Base-by-base conservation (phyloP, 257 asterid genomes). In the Solanum sparsipilum region DNA sequence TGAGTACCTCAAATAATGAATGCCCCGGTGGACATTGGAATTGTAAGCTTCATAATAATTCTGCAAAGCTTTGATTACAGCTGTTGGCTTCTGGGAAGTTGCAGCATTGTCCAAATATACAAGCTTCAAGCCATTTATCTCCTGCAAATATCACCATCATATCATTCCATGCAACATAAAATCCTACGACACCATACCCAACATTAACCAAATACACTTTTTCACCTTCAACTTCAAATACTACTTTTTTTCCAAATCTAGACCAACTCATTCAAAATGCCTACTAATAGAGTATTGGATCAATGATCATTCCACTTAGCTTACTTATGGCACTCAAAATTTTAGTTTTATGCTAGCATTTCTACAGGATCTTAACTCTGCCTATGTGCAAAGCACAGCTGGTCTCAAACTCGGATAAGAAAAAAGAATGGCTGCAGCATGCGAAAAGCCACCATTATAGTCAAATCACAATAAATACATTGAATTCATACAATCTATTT, bases 81-180 rank as follows among this genome's bases (percentile, higher is more conserved):
- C 93, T 65, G 81, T 88, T 41, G 99, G 99, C 98, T 97, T 97
- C 94, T 97, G 99, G 63, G 99, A 97, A n/a, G 99, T 97, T 68
- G 99, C 99, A 70, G 99, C 99, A 89, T 96, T 97, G 81, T 97
- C 99, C 95, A 97, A 92, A 92, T 97, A 97, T 89, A 97, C 99
- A 44, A 97, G 95, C 90, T 85, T 94, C 88, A 92, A 93, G 65
- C 98, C 98, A 89, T 97, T 93, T 90, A 97, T 91, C 94, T 94
- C 98, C 99, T 97, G 94, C 88, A 90, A 67, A 82, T 52, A 82
- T 31, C 70, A 48, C 67, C 68, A 31, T 29, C 12, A 20, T 82
- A 31, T 82, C 70, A 82, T 48, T 82, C 29, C 70, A 10, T 29
- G 86, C 34, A 29, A 48, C 13, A 10, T 48, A 35, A 82, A 73